These are phyloP conservation scores for Neurospora sublineolata DNA, from an alignment of 495 filamentous ascomycete genomes.

Conservation along the genomic window DNA sequence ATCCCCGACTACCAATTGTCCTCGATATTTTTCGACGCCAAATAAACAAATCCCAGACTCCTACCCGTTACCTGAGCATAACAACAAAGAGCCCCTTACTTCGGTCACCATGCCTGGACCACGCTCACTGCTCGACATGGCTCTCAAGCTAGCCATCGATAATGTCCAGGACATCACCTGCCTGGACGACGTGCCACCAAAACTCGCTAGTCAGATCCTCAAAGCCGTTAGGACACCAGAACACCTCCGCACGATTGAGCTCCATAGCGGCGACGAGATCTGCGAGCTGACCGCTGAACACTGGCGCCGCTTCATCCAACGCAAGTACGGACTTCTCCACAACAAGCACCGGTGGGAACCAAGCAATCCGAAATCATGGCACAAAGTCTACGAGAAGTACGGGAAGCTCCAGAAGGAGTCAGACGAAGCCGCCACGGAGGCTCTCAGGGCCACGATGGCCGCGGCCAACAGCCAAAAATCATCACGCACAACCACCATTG, in stretches of 20 bases:
- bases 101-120: slow-evolving; percentile 11
- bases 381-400: slow-evolving; percentile 28
- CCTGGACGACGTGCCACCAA: slow-evolving; percentile 7
- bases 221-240: slow-evolving; percentile 17
- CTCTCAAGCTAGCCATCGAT: slow-evolving; percentile 16
- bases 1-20: neutral
- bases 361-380: slow-evolving; percentile 23
- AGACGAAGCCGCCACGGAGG: slow-evolving; percentile 35
- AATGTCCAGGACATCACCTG: slow-evolving; percentile 13
- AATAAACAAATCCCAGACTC: neutral
- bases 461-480: slow-evolving; percentile 18
- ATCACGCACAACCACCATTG: slow-evolving; percentile 16
- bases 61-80: neutral
- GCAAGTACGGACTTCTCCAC: slow-evolving; percentile 18
- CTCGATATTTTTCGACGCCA: neutral
- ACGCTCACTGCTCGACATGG: slow-evolving; percentile 25
- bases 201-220: slow-evolving; percentile 13
- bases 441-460: slow-evolving; percentile 25
- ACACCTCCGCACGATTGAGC: slow-evolving; percentile 28
- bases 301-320: slow-evolving; percentile 31
- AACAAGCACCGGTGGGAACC: slow-evolving; percentile 18
- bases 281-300: slow-evolving; percentile 18
- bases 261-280: slow-evolving; percentile 21
- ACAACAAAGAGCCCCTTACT: neutral
- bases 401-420: slow-evolving; percentile 32